Base-by-base conservation (phyloP, 2,329 filamentous ascomycete species). In the Dryadomyces quercus-mongolicae region DNA sequence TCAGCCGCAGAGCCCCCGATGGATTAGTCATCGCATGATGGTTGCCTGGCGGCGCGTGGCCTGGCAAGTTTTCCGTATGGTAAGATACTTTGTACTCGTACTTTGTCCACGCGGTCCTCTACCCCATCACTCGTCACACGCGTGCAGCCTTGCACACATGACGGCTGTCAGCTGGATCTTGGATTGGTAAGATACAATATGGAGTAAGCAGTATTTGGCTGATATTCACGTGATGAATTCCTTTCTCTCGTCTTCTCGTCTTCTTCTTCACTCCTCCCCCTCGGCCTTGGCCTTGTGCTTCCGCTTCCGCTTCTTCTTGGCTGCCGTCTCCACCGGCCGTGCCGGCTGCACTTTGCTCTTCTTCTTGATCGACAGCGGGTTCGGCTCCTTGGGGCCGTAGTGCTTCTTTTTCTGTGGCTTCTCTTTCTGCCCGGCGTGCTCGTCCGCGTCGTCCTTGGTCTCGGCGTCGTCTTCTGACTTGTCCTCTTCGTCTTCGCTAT, bases 401-500 rank as follows among this genome's bases (percentile, higher is more conserved):
- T 34, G 56, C 51, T 64, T 65, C 58, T 65, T 68, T 52, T 64
- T 66, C 54, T 67, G 68, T 5, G 36, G 36, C 53, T 64, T n/a
- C n/a, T n/a, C 54, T 61, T 59, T 34, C 56, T 51, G 25, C 47
- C 49, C 16, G 38, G 38, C 38, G 12, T 15, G 38, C 12, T n/a
- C n/a, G 38, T 13, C 38, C 4, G 38, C 38, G 12, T 5, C 15
- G 38, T 42, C 16, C 10, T 44, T 16, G 38, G 22, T 62, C 61
- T 70, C 63, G 68, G 75, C 65, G 70, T 75, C 66, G 71, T 68
- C 63, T 60, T 74, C 64, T 1, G n/a, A n/a, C n/a, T 59, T 61
- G 55, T 59, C 62, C 13, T 5, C 18, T 8, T 34, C 43, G 15
- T 36, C 40, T 1, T 18, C 40, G 1, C 16, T 65, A 5, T 68